A percentile compares a stretch with the other conserved stretches of the same genome.
Evolutionary conservation across 345 rosid genomes (phyloP).

Genomic region (Durio zibethinus): DNA sequence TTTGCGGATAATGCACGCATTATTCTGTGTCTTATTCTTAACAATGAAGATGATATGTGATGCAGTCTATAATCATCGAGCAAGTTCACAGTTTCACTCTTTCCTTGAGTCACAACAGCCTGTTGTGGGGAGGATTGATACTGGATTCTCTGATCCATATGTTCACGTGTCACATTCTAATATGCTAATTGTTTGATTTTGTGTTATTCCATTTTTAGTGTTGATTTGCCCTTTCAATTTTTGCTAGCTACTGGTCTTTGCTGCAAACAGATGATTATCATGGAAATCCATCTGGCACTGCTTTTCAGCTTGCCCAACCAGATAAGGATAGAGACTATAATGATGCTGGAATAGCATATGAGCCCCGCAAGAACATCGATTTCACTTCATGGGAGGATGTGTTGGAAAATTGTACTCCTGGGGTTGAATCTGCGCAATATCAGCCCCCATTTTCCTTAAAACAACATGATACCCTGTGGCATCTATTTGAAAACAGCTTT

Average conservation of each 20-base stretch:
- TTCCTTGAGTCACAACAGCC: slow-evolving; percentile 44
- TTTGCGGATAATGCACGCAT: slow-evolving; percentile 9
- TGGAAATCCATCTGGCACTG: slow-evolving; percentile 36
- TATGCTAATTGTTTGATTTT: slow-evolving; percentile 27
- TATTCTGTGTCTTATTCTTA: slow-evolving; percentile 14
- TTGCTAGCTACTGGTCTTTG: slow-evolving; percentile 15
- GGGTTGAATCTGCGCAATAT: slow-evolving; percentile 40
- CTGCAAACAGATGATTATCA: slow-evolving; percentile 48
- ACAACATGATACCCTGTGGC: slow-evolving; percentile 33
- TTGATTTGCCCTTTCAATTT: slow-evolving; percentile 4
- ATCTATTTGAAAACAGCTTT: slow-evolving; percentile 35
- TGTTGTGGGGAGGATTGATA: slow-evolving; percentile 35
- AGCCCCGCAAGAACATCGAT: slow-evolving; percentile 46
- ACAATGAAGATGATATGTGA: slow-evolving; percentile 12
- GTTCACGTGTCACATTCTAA: slow-evolving; percentile 42
- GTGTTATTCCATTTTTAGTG: background rate
- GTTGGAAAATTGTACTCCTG: slow-evolving; percentile 41
- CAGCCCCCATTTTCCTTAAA: slow-evolving; percentile 30
- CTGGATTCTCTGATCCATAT: slow-evolving; percentile 41
- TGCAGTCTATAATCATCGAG: slow-evolving; percentile 69
- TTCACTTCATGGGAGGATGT: slow-evolving; percentile 65
- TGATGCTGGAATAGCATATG: slow-evolving; percentile 43
- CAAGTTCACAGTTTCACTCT: slow-evolving; percentile 46
- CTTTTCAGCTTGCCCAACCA: slow-evolving; percentile 32
- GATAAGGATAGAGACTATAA: slow-evolving; percentile 34